Percentiles rank a stretch among this genome's conserved stretches.
Evolutionary conservation across 1,284 basidiomycete genomes (phyloP).

Genomic region (Apiotrichum veenhuisii): DNA sequence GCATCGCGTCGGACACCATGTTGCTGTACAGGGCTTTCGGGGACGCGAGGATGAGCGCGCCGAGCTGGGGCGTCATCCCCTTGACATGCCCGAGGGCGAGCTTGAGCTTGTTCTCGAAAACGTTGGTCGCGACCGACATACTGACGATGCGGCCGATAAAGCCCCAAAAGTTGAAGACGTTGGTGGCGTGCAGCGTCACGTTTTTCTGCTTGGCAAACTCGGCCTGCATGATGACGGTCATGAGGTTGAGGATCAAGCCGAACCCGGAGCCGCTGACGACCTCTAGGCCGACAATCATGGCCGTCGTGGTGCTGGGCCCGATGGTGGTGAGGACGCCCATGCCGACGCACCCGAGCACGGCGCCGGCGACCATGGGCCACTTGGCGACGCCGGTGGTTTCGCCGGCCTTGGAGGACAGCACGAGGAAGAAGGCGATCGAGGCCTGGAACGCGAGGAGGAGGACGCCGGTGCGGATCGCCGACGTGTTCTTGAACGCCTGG

Average conservation of each 20-base stretch:
- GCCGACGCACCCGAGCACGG: conserved; percentile 16
- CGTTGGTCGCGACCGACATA: conserved; percentile 27
- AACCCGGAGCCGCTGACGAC: conserved; percentile 23
- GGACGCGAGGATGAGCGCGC: conserved; percentile 7
- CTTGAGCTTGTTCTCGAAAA: conserved; percentile 32
- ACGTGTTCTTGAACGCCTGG: conserved; percentile 25
- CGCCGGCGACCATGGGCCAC: conserved; percentile 23
- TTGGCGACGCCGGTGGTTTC: conserved; percentile 30
- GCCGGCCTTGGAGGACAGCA: conserved; percentile 21
- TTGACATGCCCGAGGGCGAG: not conserved
- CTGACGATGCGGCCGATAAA: conserved; percentile 29
- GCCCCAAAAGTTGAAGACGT: conserved; percentile 26
- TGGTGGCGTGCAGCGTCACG: conserved; percentile 24
- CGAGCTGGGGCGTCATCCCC: not conserved
- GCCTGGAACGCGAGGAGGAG: conserved; percentile 25
- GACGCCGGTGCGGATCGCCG: conserved; percentile 24
- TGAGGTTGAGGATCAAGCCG: conserved; percentile 25
- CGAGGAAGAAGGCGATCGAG: conserved; percentile 20
- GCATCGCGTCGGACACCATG: conserved; percentile 11
- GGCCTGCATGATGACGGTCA: conserved; percentile 27
- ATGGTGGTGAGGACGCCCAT: conserved; percentile 24
- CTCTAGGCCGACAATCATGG: conserved; percentile 23
- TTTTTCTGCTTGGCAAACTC: conserved; percentile 19
- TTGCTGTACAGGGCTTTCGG: conserved; percentile 21
- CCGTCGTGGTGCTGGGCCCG: conserved; percentile 10